Conservation (phyloP, 208 protist genomes). For the Leishmania tarentolae region DNA sequence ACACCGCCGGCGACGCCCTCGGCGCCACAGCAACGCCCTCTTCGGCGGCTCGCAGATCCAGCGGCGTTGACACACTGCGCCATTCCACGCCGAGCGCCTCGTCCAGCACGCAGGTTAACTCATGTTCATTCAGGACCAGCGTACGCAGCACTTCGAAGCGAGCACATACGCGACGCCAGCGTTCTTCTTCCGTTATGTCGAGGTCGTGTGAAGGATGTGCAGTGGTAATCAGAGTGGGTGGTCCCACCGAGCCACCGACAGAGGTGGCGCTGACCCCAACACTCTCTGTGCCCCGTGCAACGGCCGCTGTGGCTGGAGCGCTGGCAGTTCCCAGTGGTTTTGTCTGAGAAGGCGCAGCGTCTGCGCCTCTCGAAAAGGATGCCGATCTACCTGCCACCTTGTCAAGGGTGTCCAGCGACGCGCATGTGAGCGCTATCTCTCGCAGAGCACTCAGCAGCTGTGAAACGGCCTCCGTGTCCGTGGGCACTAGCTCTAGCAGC, state of each 20-base stretch:
- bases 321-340: not conserved
- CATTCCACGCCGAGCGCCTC: slow-evolving; percentile 41
- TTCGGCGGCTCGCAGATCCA: not conserved
- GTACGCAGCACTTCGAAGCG: slow-evolving; percentile 36
- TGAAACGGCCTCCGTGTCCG: slow-evolving; percentile 31
- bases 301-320: not conserved
- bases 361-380: not conserved
- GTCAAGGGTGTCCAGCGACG: slow-evolving; percentile 39
- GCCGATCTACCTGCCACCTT: not conserved
- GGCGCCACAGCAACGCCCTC: not conserved
- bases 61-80: slow-evolving; percentile 21
- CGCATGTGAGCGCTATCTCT: slow-evolving; percentile 53
- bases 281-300: not conserved
- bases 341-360: not conserved
- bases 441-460: slow-evolving; percentile 45
- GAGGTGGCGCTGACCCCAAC: not conserved
- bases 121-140: slow-evolving; percentile 46
- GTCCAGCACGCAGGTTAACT: slow-evolving; percentile 49
- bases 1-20: not conserved
- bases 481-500: slow-evolving; percentile 49
- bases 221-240: not conserved
- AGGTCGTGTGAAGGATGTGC: not conserved
- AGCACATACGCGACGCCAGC: slow-evolving; percentile 50
- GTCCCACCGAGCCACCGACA: not conserved
- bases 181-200: slow-evolving; percentile 24